Evolutionary conservation across 2,329 filamentous ascomycete genomes (phyloP).

Genomic region (Mollisia scopiformis): DNA sequence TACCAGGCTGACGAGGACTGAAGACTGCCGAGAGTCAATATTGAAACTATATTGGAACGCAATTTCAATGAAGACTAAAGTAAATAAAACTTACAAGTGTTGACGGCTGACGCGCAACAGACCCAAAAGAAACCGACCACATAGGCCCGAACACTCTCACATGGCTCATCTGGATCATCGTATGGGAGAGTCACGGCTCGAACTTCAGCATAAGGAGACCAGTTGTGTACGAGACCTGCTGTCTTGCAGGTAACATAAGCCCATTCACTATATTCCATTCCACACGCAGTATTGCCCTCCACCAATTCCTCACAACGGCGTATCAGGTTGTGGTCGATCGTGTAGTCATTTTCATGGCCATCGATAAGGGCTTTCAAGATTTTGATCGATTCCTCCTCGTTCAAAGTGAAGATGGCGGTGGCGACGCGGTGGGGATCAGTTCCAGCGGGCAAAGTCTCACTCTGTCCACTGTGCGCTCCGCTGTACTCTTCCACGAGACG

Average conservation of each 20-base stretch:
- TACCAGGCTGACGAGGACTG: slow-evolving; percentile 15
- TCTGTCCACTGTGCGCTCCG: too few relatives aligned
- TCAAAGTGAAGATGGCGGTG: too few relatives aligned
- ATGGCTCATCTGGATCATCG: slow-evolving; percentile 34
- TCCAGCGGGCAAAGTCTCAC: too few relatives aligned
- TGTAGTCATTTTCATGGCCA: slow-evolving; percentile 34
- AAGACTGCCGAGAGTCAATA: slow-evolving; percentile 1
- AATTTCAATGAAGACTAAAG: not conserved
- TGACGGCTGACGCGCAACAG: slow-evolving; percentile 13
- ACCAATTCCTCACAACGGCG: too few relatives aligned
- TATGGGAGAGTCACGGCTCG: slow-evolving; percentile 33
- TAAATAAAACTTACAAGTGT: slow-evolving; percentile 20
- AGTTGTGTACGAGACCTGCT: too few relatives aligned
- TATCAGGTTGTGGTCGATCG: slow-evolving; percentile 20
- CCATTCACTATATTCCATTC: too few relatives aligned
- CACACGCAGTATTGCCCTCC: too few relatives aligned
- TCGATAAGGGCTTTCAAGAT: slow-evolving; percentile 24
- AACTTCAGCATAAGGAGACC: slow-evolving; percentile 35
- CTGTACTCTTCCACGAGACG: too few relatives aligned
- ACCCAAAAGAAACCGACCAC: slow-evolving; percentile 36
- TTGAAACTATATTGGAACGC: not conserved
- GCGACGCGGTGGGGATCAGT: too few relatives aligned
- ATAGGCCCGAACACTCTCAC: slow-evolving; percentile 36
- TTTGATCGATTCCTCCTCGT: too few relatives aligned
- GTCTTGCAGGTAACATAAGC: too few relatives aligned